A percentile compares a stretch with the other conserved stretches of the same genome.
Evolutionary conservation across 257 asterid species (phyloP).

Genomic region (Lantana camara): DNA sequence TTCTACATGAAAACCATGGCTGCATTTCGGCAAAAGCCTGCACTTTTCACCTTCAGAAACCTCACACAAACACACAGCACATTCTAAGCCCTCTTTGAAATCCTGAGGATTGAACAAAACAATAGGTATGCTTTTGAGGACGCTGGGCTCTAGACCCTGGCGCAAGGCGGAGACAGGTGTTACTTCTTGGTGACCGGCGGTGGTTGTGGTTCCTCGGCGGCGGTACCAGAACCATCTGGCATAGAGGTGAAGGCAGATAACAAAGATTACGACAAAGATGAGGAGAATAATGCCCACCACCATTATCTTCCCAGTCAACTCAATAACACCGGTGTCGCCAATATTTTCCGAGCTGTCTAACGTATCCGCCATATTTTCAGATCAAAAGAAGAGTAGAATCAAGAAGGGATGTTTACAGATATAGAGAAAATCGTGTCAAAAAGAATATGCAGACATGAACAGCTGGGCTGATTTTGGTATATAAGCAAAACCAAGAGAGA

Average conservation of each 20-base stretch:
- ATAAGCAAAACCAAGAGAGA: background rate
- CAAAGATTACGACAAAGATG: constrained; percentile 45
- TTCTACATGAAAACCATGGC: constrained; percentile 75
- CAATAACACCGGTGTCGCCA: constrained; percentile 37
- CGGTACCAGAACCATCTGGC: constrained; percentile 62
- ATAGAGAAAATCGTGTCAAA: background rate
- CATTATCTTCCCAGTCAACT: constrained; percentile 62
- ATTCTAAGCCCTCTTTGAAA: constrained; percentile 61
- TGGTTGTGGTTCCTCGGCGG: constrained; percentile 37
- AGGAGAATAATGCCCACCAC: constrained; percentile 52
- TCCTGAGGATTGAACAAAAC: constrained; percentile 36
- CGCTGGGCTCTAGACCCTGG: constrained; percentile 50
- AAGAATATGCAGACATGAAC: constrained; percentile 1
- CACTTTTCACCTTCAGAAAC: constrained; percentile 65
- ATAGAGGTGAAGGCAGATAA: constrained; percentile 60
- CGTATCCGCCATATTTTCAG: constrained; percentile 41
- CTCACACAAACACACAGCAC: constrained; percentile 70
- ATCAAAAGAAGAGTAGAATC: background rate
- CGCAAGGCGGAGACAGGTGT: constrained; percentile 27
- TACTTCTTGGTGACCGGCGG: constrained; percentile 50
- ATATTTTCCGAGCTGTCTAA: constrained; percentile 15
- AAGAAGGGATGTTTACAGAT: constrained; percentile 13
- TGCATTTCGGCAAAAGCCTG: constrained; percentile 70
- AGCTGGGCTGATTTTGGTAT: background rate
- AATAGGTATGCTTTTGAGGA: constrained; percentile 61